Percentiles rank a stretch among this genome's conserved stretches.
These are phyloP conservation scores for Lactarius hengduanensis DNA, from an alignment of 768 basidiomycete genomes.

Conservation along the genomic window DNA sequence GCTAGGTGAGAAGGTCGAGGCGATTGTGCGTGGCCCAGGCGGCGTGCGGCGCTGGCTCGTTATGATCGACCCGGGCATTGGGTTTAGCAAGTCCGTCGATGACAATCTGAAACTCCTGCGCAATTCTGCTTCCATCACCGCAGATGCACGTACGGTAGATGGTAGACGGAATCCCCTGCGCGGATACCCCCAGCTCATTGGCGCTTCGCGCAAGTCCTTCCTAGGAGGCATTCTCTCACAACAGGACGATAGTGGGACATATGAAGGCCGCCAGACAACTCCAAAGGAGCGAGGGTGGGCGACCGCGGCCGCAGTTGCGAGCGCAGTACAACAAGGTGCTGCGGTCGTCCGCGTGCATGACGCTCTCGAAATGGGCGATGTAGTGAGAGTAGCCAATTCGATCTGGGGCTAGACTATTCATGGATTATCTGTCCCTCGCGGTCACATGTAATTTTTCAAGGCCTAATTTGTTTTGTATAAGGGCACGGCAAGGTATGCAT, in stretches of 20 bases:
- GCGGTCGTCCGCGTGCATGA: conserved; percentile 83
- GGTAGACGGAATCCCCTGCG: conserved; percentile 47
- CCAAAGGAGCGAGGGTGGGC: conserved; percentile 73
- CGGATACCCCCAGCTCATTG: conserved; percentile 69
- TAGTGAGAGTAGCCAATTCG: conserved; percentile 61
- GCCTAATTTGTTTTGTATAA: conserved; percentile 20
- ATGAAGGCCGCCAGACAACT: conserved; percentile 51
- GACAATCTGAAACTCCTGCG: conserved; percentile 73
- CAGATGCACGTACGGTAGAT: conserved; percentile 34
- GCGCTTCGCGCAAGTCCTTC: conserved; percentile 83
- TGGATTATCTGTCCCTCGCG: background rate
- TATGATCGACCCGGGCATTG: conserved; percentile 88
- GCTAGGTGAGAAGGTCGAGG: conserved; percentile 64
- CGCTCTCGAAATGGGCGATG: conserved; percentile 68
- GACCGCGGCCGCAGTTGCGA: conserved; percentile 73
- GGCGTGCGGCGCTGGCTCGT: conserved; percentile 87
- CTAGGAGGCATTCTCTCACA: conserved; percentile 62
- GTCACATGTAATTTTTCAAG: conserved; percentile 5
- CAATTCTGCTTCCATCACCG: conserved; percentile 46
- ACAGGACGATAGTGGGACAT: conserved; percentile 39
- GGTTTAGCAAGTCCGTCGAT: conserved; percentile 84
- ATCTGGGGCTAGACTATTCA: conserved; percentile 17
- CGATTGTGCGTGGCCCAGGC: conserved; percentile 60
- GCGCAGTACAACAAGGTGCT: conserved; percentile 71
- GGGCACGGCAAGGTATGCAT: conserved; percentile 23